A percentile compares a stretch with the other conserved stretches of the same genome.
Evolutionary conservation across 2,329 filamentous ascomycete genomes (phyloP).

Genomic region (Curvularia verruculosa): DNA sequence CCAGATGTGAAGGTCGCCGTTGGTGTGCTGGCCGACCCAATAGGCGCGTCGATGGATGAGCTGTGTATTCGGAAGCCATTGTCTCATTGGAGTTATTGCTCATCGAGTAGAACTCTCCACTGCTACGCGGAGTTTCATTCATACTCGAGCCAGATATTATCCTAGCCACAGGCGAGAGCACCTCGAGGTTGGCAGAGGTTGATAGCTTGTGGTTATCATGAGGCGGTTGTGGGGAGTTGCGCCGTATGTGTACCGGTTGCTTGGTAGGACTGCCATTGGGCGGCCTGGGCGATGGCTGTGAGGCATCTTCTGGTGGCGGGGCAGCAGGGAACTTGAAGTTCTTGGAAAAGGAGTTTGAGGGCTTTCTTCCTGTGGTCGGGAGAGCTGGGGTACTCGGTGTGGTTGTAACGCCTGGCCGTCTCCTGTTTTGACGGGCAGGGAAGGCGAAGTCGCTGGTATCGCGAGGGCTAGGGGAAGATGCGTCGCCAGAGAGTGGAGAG

Average conservation of each 20-base stretch:
- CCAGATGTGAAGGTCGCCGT: constrained; percentile 39
- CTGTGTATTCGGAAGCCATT: constrained; percentile 81
- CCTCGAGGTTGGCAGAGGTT: constrained; percentile 59
- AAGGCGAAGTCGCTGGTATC: constrained; percentile 39
- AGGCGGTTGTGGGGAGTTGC: constrained; percentile 32
- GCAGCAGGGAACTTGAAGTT: constrained; percentile 65
- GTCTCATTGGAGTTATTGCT: constrained; percentile 97
- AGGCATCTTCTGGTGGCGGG: constrained; percentile 41
- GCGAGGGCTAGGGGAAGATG: constrained; percentile 42
- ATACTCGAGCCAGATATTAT: constrained; percentile 80
- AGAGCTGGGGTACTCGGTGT: constrained; percentile 51
- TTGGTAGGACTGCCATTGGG: constrained; percentile 38
- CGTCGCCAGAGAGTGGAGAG: constrained; percentile 52
- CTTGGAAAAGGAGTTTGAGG: constrained; percentile 52
- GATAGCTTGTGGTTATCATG: constrained; percentile 19
- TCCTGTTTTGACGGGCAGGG: constrained; percentile 36
- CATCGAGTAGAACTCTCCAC: constrained; percentile 90
- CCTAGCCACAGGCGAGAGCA: constrained; percentile 65
- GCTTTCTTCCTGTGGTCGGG: constrained; percentile 46
- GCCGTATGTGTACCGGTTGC: constrained; percentile 46
- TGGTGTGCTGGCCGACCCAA: constrained; percentile 48
- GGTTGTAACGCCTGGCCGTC: constrained; percentile 41
- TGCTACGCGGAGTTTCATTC: constrained; percentile 81
- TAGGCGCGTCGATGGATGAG: constrained; percentile 56
- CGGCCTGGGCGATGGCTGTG: constrained; percentile 40